Evolutionary conservation across 257 asterid species (phyloP).

Genomic region (Vinca minor): DNA sequence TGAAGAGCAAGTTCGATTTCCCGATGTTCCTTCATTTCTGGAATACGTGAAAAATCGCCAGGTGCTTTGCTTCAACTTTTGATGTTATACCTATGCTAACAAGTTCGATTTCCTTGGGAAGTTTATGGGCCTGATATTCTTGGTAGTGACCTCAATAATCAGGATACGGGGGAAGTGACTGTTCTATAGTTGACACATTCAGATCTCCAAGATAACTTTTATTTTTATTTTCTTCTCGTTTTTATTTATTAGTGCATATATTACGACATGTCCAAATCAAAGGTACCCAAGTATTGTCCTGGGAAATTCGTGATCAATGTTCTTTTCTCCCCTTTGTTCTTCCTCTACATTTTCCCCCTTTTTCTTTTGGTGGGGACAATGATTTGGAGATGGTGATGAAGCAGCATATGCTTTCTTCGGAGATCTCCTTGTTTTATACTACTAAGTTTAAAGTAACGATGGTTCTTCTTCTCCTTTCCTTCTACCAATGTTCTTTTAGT

Average conservation of each 20-base stretch:
- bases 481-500: no score
- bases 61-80: conserved; percentile 34
- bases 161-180: background rate
- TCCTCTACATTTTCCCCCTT: no score
- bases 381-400: background rate
- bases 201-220: no score
- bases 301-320: background rate
- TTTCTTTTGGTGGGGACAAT: no score
- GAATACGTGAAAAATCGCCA: conserved; percentile 94
- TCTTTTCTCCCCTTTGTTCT: background rate
- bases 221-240: background rate
- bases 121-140: no score
- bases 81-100: no score
- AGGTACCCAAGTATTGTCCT: background rate
- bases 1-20: conserved; percentile 61
- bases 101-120: no score
- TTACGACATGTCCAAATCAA: background rate
- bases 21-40: conserved; percentile 77
- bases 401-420: background rate
- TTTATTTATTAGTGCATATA: background rate
- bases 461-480: no score
- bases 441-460: no score
- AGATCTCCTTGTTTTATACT: background rate
- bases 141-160: background rate
- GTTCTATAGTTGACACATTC: background rate